phyloP scores from a whole-genome alignment of 257 asterid genomes.

The Solanum sparsipilum region DNA sequence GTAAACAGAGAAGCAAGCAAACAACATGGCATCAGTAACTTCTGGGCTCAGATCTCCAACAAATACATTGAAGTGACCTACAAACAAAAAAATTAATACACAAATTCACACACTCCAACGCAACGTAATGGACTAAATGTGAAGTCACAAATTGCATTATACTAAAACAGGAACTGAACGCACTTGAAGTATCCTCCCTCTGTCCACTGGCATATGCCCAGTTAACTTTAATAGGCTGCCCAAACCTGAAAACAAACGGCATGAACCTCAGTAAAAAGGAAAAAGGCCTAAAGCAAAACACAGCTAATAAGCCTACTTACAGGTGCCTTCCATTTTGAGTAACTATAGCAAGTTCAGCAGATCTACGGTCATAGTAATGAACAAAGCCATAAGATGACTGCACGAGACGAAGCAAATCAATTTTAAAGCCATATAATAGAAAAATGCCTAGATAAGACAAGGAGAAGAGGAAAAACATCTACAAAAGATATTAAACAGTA shows the following conservation, averaged over 20 bases:
- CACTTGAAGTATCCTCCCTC: constrained; percentile 94
- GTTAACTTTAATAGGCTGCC: constrained; percentile 95
- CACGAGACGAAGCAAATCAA: neutral
- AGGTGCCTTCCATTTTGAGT: constrained; percentile 45
- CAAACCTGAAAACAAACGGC: constrained; percentile 53
- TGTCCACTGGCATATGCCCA: constrained; percentile 96
- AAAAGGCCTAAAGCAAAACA: neutral
- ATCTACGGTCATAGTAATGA: constrained; percentile 44
- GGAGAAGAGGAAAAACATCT: neutral
- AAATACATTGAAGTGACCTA: constrained; percentile 84
- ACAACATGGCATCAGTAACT: constrained; percentile 91
- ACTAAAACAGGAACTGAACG: constrained; percentile 1
- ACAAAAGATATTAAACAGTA: neutral
- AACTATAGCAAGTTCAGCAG: constrained; percentile 36
- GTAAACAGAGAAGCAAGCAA: constrained; percentile 76
- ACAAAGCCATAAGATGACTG: constrained; percentile 51
- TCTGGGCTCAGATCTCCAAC: constrained; percentile 98
- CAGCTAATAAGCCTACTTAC: constrained; percentile 31
- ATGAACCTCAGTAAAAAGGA: constrained; percentile 2
- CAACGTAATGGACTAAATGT: neutral
- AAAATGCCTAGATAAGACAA: neutral
- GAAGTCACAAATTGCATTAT: neutral
- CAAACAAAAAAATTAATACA: neutral
- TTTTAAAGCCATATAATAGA: neutral
- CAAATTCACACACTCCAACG: neutral